phyloP scores from a whole-genome alignment of 441 rosid species.

The Eruca vesicaria region DNA sequence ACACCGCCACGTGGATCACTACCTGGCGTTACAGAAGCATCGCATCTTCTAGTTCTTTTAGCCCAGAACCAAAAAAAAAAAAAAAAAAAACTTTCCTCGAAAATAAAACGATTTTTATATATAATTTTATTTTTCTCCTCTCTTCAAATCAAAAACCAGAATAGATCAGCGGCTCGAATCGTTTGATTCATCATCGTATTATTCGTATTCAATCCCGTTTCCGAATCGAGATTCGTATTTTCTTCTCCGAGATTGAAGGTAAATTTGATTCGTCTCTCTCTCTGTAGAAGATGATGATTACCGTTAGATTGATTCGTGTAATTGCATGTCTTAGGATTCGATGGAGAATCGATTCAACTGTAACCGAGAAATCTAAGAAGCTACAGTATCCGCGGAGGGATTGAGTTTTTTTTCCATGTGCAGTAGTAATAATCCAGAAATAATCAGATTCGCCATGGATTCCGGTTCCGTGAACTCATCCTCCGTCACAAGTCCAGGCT shows the following conservation, averaged over 20 bases:
- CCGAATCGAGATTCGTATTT: neutral
- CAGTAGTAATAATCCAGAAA: constrained; percentile 47
- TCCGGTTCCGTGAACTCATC: constrained; percentile 41
- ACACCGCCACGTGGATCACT: constrained; percentile 32
- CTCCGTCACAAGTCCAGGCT: constrained; percentile 35
- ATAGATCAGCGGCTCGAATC: constrained; percentile 8
- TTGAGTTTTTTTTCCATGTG: too few species aligned
- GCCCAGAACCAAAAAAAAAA: neutral
- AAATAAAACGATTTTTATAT: neutral
- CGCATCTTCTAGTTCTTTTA: constrained; percentile 30
- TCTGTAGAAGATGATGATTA: neutral
- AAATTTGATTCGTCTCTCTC: neutral
- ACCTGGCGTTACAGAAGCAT: constrained; percentile 37
- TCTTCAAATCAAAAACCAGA: constrained; percentile 2
- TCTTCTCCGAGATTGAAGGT: constrained; percentile 14
- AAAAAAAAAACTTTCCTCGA: neutral
- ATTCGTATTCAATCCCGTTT: constrained; percentile 2
- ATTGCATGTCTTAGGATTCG: constrained; percentile 20
- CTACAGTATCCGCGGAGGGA: too few species aligned
- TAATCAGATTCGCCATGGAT: constrained; percentile 50
- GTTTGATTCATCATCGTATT: neutral
- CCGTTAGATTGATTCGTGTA: neutral
- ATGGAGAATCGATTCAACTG: constrained; percentile 30
- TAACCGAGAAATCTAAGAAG: neutral
- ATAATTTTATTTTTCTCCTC: neutral